Evolutionary conservation across 306 rosid genomes (phyloP).

Genomic region (Dryas drummondii): DNA sequence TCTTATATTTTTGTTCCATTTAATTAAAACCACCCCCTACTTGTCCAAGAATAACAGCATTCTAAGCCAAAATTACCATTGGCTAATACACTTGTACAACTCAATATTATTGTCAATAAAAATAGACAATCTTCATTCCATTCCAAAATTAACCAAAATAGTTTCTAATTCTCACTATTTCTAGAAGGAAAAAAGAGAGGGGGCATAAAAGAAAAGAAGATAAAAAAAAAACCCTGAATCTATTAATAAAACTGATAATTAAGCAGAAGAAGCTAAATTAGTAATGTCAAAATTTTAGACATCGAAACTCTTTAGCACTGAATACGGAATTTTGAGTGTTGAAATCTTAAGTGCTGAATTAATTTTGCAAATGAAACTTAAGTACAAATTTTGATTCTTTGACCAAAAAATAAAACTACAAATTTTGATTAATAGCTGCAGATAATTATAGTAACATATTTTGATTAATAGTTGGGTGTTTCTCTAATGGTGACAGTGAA

Average conservation of each 20-base stretch:
- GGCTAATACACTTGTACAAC: background rate
- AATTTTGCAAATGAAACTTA: background rate
- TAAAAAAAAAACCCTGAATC: too few relatives aligned
- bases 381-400: background rate
- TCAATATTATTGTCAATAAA: background rate
- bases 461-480: background rate
- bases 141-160: background rate
- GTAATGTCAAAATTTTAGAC: too few relatives aligned
- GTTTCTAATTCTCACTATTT: background rate
- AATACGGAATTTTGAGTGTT: too few relatives aligned
- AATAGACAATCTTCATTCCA: background rate
- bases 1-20: background rate
- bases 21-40: background rate
- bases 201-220: background rate
- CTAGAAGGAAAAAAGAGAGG: background rate
- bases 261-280: too few relatives aligned
- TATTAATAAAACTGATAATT: too few relatives aligned
- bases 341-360: too few relatives aligned
- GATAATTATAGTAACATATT: too few relatives aligned
- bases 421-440: too few relatives aligned
- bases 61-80: background rate
- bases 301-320: too few relatives aligned
- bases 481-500: too few relatives aligned
- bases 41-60: slow-evolving; percentile 2
- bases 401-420: too few relatives aligned